These are phyloP conservation scores for Russula sp. DNA, from an alignment of 768 basidiomycete genomes.

Conservation along the genomic window DNA sequence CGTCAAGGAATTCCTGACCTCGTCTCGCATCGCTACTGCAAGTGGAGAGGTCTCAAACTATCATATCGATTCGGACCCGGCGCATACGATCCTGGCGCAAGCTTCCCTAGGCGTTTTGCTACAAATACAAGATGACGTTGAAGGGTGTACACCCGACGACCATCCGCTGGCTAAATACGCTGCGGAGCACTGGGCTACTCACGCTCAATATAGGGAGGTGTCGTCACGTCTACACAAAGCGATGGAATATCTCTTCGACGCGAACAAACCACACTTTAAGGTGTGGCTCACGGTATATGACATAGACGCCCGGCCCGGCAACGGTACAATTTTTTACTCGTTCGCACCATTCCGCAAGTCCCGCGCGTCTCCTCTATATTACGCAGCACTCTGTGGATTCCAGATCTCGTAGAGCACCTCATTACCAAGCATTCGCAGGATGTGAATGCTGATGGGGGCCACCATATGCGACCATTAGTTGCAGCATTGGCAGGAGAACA, in stretches of 20 bases:
- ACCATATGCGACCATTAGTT: neutral
- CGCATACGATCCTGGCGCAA: neutral
- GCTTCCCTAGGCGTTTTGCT: neutral
- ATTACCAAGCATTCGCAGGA: neutral
- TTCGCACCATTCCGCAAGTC: fast-evolving
- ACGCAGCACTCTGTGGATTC: neutral
- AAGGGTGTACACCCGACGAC: no score
- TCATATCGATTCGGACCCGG: neutral
- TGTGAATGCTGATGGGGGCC: neutral
- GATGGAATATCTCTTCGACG: neutral
- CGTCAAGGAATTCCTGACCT: no score
- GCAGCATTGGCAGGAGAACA: neutral
- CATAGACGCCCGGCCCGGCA: neutral
- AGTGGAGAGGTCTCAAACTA: no score
- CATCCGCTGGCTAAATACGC: neutral
- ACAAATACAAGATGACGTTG: neutral
- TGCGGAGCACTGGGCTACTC: neutral
- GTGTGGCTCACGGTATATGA: neutral
- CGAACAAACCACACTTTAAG: neutral
- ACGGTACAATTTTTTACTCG: fast-evolving
- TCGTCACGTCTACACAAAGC: neutral
- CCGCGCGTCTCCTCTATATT: neutral
- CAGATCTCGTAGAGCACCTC: neutral
- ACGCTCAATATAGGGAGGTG: neutral
- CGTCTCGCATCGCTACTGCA: no score